Conservation (phyloP, 2,329 filamentous ascomycete species). For the Aspergillus texensis region DNA sequence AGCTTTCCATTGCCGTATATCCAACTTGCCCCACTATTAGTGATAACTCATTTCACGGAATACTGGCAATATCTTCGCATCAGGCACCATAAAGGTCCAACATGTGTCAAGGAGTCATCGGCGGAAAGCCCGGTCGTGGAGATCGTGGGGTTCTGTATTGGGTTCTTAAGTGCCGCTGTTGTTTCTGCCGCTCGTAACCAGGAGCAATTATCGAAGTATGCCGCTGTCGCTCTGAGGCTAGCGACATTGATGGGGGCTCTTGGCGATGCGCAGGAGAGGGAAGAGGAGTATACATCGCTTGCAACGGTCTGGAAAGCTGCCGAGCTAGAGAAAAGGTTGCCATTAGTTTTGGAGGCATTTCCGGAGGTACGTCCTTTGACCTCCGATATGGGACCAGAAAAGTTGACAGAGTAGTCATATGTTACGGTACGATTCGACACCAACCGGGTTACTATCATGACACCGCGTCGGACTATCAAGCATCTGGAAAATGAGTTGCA, state of each 20-base stretch:
- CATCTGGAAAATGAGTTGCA: slow-evolving; percentile 15
- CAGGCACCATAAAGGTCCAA: neutral
- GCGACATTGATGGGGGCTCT: slow-evolving; percentile 18
- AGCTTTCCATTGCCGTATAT: slow-evolving; percentile 22
- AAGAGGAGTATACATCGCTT: slow-evolving; percentile 20
- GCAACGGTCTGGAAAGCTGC: slow-evolving; percentile 15
- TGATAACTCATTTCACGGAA: slow-evolving; percentile 22
- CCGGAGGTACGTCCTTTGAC: slow-evolving; percentile 13
- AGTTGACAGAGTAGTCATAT: slow-evolving; percentile 16
- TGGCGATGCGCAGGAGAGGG: slow-evolving; percentile 19
- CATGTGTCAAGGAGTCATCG: neutral
- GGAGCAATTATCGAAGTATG: slow-evolving; percentile 10
- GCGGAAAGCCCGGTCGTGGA: slow-evolving; percentile 9
- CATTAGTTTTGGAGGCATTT: slow-evolving; percentile 4
- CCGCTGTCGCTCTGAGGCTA: slow-evolving; percentile 17
- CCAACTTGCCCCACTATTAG: slow-evolving; percentile 22
- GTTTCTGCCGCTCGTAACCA: slow-evolving; percentile 6
- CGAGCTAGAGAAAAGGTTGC: neutral
- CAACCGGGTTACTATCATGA: slow-evolving; percentile 21
- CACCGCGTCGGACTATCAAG: slow-evolving; percentile 9
- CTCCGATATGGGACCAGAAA: too few relatives aligned
- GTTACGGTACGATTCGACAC: slow-evolving; percentile 20
- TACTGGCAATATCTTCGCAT: slow-evolving; percentile 15
- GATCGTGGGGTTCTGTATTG: slow-evolving; percentile 23
- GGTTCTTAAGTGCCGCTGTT: slow-evolving; percentile 20